Evolutionary conservation across 225 moss, liverwort and hornwort species (phyloP), one percentile per base, ranked within the genome.

Genomic region (Neckera pumila): DNA sequence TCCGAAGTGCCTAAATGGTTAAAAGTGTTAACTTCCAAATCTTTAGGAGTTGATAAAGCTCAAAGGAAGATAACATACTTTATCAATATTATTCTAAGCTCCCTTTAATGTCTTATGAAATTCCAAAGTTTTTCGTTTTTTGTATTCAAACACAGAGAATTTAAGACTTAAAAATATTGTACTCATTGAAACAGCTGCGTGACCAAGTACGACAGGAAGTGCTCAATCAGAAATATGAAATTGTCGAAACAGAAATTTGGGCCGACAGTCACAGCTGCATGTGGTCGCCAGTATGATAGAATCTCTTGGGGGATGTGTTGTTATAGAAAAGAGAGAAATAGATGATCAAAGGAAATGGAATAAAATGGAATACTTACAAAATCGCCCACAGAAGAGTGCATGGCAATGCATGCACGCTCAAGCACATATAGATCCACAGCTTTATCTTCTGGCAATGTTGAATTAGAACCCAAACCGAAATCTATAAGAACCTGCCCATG

Each of bases 401-500:
- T 94, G 75, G 98, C 95, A 79, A 94, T 93, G 80, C 97, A 92
- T 69, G 97, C 97, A 53, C 96, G 96, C 89, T 97, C 97, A 83
- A 98, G 90, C 54, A 98, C 98, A 76, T 98, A 97, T 8, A 98
- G 94, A 89, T 98, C 97, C 74, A 97, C 98, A 57, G 95, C 98
- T 90, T 98, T 98, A 84, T 98, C 95, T 91, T 98, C 96, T 81
- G 98, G 95, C 72, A 97, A 88, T 59, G 92, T 95, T 66, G 98
- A 97, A 64, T 92, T 98, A 58, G 92, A 98, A 85, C 95, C 95
- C 89, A 98, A 93, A 61, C 96, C 96, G 66, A 98, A 97, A 90
- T 98, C 98, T 60, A 97, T 96, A 88, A 98, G 90, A 69, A 97
- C 96, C 97, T 98, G 93, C 45, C 5, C 62, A 85, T 62, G 77